Percentiles rank a stretch among this genome's conserved stretches.
Conservation (phyloP, 176 grass and related monocot genomes). For the Paspalum notatum region DNA sequence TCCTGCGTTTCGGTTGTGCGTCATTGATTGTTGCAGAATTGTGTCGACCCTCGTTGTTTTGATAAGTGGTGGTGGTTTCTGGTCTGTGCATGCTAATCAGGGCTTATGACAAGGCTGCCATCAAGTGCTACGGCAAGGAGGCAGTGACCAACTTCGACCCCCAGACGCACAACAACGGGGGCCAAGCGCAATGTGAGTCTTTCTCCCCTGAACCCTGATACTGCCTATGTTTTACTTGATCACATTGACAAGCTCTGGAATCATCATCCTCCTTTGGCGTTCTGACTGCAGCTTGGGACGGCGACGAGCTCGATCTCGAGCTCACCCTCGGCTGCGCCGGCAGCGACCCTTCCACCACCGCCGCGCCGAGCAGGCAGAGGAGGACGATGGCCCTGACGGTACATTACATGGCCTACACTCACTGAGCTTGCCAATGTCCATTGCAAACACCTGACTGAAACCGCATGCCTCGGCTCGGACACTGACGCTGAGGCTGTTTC, state of each 20-base stretch:
- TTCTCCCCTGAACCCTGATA: too few species aligned
- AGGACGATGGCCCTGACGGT: constrained; percentile 41
- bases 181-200: constrained; percentile 39
- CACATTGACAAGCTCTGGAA: background rate
- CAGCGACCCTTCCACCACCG: constrained; percentile 7
- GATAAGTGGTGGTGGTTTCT: background rate
- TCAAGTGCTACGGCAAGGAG: constrained; percentile 57
- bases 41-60: background rate
- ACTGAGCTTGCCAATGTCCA: background rate
- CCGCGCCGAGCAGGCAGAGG: background rate
- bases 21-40: background rate
- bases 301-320: constrained; percentile 60
- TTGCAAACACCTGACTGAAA: background rate
- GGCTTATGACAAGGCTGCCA: constrained; percentile 70
- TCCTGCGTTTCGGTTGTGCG: background rate
- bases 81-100: constrained; percentile 31
- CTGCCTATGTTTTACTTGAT: background rate
- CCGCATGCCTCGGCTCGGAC: too few species aligned
- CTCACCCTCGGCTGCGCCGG: constrained; percentile 58
- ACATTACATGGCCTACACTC: background rate
- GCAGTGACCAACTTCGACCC: constrained; percentile 60
- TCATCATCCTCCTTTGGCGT: background rate
- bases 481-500: constrained; percentile 15
- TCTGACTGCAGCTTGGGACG: constrained; percentile 39
- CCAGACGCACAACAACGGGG: constrained; percentile 25